Evolutionary conservation across 1,139 yeast genomes (phyloP).

Genomic region (Saccharomyces pastorianus): DNA sequence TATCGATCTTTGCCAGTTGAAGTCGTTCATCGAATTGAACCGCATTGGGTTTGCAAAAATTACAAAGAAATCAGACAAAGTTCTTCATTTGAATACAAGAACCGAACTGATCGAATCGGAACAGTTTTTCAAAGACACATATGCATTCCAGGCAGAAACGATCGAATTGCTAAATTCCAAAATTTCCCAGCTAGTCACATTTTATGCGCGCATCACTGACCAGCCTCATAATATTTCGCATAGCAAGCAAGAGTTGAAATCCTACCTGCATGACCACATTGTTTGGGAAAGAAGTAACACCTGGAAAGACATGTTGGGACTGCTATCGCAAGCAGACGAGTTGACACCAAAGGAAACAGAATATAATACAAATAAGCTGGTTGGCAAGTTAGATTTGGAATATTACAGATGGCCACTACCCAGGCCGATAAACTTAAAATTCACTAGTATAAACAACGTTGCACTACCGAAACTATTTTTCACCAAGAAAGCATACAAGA

Average conservation of each 20-base stretch:
- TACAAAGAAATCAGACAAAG: conserved; percentile 62
- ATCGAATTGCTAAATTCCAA: conserved; percentile 39
- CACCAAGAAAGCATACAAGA: conserved; percentile 37
- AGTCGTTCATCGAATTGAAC: conserved; percentile 58
- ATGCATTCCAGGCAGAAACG: conserved; percentile 42
- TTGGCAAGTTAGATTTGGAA: conserved; percentile 25
- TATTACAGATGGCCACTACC: conserved; percentile 29
- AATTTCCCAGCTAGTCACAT: conserved; percentile 41
- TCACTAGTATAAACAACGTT: conserved; percentile 29
- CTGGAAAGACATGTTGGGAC: conserved; percentile 64
- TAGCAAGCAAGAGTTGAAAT: conserved; percentile 40
- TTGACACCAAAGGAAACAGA: conserved; percentile 23
- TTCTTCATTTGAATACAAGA: conserved; percentile 43
- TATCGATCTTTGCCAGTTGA: conserved; percentile 55
- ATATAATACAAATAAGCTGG: conserved; percentile 11
- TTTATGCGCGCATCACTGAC: conserved; percentile 38
- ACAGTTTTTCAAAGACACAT: conserved; percentile 38
- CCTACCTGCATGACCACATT: conserved; percentile 60
- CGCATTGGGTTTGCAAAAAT: conserved; percentile 63
- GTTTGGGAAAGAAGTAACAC: conserved; percentile 71
- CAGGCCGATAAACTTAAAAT: conserved; percentile 35
- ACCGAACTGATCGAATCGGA: conserved; percentile 38
- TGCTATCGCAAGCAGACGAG: conserved; percentile 41
- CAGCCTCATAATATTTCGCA: conserved; percentile 15
- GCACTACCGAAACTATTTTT: conserved; percentile 35